A percentile compares a stretch with the other conserved stretches of the same genome.
phyloP scores from a whole-genome alignment of 2,329 filamentous ascomycete genomes.

The Botryotinia globosa region DNA sequence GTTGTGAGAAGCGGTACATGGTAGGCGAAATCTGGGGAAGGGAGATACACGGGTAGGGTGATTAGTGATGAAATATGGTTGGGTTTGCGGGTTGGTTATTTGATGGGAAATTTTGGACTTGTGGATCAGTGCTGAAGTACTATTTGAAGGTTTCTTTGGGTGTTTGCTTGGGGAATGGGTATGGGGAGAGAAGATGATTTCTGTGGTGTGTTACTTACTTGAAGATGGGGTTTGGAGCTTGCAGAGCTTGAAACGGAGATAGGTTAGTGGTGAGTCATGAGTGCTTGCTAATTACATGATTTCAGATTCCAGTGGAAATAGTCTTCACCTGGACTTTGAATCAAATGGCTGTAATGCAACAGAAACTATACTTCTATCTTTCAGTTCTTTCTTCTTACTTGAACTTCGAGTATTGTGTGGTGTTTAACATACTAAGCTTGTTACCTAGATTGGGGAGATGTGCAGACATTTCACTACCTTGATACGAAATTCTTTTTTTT shows the following conservation, averaged over 20 bases:
- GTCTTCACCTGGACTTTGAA: background rate
- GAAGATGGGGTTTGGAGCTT: background rate
- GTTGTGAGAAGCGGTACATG: background rate
- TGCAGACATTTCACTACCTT: background rate
- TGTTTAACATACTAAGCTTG: background rate
- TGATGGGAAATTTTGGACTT: background rate
- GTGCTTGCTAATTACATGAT: background rate
- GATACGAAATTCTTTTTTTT: background rate
- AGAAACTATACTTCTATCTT: background rate
- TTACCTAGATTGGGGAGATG: no score
- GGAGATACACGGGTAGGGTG: no score
- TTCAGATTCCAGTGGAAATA: fast-evolving
- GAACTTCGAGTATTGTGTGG: no score
- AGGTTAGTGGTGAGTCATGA: no score
- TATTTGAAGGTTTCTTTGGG: background rate
- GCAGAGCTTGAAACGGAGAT: fast-evolving
- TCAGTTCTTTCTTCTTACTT: background rate
- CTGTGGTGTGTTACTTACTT: background rate
- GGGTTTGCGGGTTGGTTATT: no score
- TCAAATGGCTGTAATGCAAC: background rate
- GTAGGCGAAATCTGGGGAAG: background rate
- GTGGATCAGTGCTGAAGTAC: background rate
- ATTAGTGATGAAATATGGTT: no score
- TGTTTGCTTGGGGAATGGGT: background rate
- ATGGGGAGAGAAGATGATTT: background rate